Percentiles rank a stretch among this genome's conserved stretches.
phyloP scores from a whole-genome alignment of 1,284 basidiomycete genomes.

The Rhodotorula sp. region DNA sequence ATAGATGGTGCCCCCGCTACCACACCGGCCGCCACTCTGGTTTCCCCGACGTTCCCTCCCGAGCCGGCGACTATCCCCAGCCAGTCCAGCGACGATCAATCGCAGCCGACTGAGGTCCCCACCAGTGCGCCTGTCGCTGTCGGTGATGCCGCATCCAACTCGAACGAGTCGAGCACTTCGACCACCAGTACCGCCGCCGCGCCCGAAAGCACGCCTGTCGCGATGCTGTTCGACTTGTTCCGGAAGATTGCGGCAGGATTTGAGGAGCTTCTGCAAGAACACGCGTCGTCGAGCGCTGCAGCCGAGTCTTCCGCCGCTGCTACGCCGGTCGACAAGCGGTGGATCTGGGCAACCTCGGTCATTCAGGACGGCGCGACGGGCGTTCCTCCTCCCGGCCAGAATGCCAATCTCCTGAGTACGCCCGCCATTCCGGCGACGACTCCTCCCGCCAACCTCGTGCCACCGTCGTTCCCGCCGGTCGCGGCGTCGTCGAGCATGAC shows the following conservation, averaged over 20 bases:
- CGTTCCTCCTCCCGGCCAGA: constrained; percentile 21
- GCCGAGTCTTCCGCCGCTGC: background rate
- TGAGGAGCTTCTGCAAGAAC: background rate
- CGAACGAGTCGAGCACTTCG: background rate
- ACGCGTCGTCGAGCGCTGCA: background rate
- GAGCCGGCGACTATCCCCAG: background rate
- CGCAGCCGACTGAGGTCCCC: background rate
- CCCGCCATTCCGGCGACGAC: constrained; percentile 6
- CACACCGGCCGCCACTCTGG: constrained; percentile 15
- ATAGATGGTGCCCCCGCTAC: background rate
- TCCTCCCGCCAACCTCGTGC: constrained; percentile 9
- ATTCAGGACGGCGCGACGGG: constrained; percentile 29
- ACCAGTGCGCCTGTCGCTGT: background rate
- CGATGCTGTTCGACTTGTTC: background rate
- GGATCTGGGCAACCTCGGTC: constrained; percentile 28
- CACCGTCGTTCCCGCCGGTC: constrained; percentile 1
- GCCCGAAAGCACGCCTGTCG: background rate
- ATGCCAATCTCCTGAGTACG: constrained; percentile 17
- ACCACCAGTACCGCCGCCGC: too few relatives aligned
- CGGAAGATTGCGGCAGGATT: background rate
- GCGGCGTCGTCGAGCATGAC: background rate
- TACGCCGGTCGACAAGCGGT: constrained; percentile 24
- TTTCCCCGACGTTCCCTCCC: constrained; percentile 1
- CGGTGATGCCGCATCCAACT: background rate
- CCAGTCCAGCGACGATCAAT: background rate